Base-by-base conservation (phyloP, 2,329 filamentous ascomycete genomes). In the Fusarium mangiferae region DNA sequence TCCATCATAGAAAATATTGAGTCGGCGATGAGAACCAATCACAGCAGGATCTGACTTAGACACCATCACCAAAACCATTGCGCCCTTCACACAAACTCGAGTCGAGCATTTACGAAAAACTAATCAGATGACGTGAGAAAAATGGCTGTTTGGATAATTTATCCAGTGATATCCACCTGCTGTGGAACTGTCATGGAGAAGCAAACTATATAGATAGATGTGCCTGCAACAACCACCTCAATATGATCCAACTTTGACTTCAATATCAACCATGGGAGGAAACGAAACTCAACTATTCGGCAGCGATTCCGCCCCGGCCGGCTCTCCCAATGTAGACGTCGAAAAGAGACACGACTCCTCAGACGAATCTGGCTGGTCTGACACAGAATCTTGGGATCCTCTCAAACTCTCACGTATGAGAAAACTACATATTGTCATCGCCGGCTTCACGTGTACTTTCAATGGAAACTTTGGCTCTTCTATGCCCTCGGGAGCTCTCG, bases 381-480 rank as follows among this genome's bases (percentile, higher is more conserved):
- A 77, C 41, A 62, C 49, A 56, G 66, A 76, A 52, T 57, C 62
- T 41, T 74, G 75, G 52, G 76, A 81, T 65, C 76, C 81, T 6
- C 81, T 80, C 22, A 81, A 80, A 48, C 72, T 82, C 30, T 80
- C 81, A 28, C 57, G 72, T 54, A 71, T 71, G 74, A 77, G 78
- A 52, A 83, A 83, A 60, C 57, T 82, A 11, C 80, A 82, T 70
- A 78, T 83, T 51, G 68, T 82, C 52, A 62, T 81, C 15, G 80
- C 80, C 26, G 81, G 81, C 28, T 82, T 83, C 65, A 81, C 78
- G 5, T 82, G 80, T 60, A 83, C 80, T 15, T 81, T 83, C 66
- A 82, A 82, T 28, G 79, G 81, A 35, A 82, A 82, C 68, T 78
- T 82, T 38, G 81, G 81, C 17, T 81, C 81, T 4, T 81, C 81